phyloP scores from a whole-genome alignment of 2,329 filamentous ascomycete species.

The Helotiales sp. region DNA sequence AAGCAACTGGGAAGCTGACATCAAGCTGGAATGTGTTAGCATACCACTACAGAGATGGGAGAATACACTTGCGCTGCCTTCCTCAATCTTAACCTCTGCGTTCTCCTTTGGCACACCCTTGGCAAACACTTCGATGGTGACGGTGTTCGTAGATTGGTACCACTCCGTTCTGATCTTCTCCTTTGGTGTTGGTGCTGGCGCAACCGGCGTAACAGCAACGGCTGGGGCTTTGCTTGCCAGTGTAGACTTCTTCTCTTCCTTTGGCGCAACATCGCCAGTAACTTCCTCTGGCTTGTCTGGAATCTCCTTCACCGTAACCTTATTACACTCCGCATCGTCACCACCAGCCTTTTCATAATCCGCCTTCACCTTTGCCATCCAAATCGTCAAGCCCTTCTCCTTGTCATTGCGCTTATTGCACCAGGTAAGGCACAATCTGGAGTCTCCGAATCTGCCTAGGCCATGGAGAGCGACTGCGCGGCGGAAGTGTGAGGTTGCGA shows the following conservation, averaged over 20 bases:
- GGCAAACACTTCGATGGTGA: conserved; percentile 68
- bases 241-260: conserved; percentile 17
- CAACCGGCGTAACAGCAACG: conserved; percentile 23
- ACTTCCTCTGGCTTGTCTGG: conserved; percentile 52
- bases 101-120: conserved; percentile 66
- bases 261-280: conserved; percentile 21
- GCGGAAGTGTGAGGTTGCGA: conserved; percentile 81
- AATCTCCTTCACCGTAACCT: conserved; percentile 55
- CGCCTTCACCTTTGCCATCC: conserved; percentile 59
- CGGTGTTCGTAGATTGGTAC: conserved; percentile 66
- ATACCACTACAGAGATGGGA: conserved; percentile 8
- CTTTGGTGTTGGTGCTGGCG: conserved; percentile 46
- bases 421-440: conserved; percentile 71
- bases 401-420: conserved; percentile 56
- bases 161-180: conserved; percentile 71
- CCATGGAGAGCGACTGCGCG: conserved; percentile 76
- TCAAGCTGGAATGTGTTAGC: conserved; percentile 49
- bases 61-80: conserved; percentile 31
- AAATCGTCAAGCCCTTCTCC: conserved; percentile 59
- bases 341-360: conserved; percentile 55
- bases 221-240: conserved; percentile 13
- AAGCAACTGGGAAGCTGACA: conserved; percentile 62
- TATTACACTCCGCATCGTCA: conserved; percentile 53
- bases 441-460: conserved; percentile 74
- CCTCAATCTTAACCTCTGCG: conserved; percentile 51